phyloP scores from a whole-genome alignment of 2,329 filamentous ascomycete species.

The Ciborinia camelliae region DNA sequence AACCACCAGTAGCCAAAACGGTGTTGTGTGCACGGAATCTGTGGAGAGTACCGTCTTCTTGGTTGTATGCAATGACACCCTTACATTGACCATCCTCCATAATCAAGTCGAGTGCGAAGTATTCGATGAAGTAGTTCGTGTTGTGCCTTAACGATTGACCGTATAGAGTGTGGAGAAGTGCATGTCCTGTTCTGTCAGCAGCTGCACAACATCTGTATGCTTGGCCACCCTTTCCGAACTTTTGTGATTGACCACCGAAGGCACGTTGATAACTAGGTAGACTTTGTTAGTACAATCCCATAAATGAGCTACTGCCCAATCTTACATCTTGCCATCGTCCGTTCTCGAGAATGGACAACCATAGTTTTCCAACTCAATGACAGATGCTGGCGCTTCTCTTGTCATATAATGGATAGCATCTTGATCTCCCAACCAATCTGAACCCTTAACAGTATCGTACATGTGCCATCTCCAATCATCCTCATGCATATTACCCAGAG shows the following conservation, averaged over 20 bases:
- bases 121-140: constrained; percentile 50
- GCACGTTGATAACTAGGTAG: constrained; percentile 50
- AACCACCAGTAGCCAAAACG: constrained; percentile 48
- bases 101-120: constrained; percentile 47
- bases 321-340: constrained; percentile 89
- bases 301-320: not conserved
- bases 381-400: constrained; percentile 83
- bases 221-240: constrained; percentile 48
- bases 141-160: constrained; percentile 47
- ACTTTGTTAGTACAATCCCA: constrained; percentile 24
- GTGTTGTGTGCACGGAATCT: constrained; percentile 45
- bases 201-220: constrained; percentile 39
- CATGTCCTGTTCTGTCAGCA: constrained; percentile 47
- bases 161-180: constrained; percentile 49
- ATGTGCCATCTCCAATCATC: constrained; percentile 99
- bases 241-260: constrained; percentile 46
- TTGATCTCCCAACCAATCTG: constrained; percentile 95
- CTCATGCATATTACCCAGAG: constrained; percentile 73
- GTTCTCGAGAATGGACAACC: constrained; percentile 96
- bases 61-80: constrained; percentile 40
- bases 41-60: constrained; percentile 48
- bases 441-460: constrained; percentile 98
- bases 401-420: constrained; percentile 99
- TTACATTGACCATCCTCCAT: constrained; percentile 48
- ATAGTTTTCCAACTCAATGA: constrained; percentile 95